Evolutionary conservation across 768 basidiomycete genomes (phyloP).

Genomic region (Boletus vermiculosoides): DNA sequence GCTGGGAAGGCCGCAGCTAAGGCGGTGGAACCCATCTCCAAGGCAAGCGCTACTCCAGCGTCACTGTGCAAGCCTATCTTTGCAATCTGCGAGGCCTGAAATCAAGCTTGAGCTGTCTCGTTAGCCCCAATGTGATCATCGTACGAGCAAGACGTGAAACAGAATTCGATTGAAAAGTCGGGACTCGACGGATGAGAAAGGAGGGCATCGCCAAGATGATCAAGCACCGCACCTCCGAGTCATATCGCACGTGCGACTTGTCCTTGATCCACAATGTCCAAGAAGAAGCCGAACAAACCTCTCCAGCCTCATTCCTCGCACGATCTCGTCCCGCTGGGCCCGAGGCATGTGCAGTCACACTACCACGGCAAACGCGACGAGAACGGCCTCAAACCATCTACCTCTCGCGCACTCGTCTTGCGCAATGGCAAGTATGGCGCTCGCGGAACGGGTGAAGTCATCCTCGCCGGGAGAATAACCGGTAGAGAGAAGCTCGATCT

Average conservation of each 20-base stretch:
- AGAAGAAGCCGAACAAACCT: conserved; percentile 26
- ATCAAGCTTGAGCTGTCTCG: background rate
- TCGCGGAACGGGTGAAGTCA: conserved; percentile 66
- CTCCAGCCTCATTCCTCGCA: conserved; percentile 23
- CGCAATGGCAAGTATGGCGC: conserved; percentile 76
- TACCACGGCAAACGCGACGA: conserved; percentile 43
- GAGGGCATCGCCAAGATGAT: no score
- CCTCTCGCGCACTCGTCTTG: conserved; percentile 68
- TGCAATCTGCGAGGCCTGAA: background rate
- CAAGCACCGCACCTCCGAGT: background rate
- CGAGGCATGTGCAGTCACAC: conserved; percentile 44
- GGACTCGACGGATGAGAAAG: no score
- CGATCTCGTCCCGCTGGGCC: conserved; percentile 57
- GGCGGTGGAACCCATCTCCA: conserved; percentile 4
- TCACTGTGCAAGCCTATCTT: background rate
- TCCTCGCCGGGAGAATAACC: conserved; percentile 56
- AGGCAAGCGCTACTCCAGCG: background rate
- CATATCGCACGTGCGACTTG: background rate
- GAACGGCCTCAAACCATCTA: conserved; percentile 57
- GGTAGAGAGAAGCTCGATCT: conserved; percentile 82
- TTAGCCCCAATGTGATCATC: no score
- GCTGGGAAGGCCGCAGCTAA: background rate
- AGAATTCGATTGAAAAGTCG: no score
- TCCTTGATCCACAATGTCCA: conserved; percentile 27
- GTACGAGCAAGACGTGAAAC: no score